Percentiles rank a stretch among this genome's conserved stretches.
Evolutionary conservation across 352 stramenopile species (phyloP).

Genomic region (Phytophthora palmivora): DNA sequence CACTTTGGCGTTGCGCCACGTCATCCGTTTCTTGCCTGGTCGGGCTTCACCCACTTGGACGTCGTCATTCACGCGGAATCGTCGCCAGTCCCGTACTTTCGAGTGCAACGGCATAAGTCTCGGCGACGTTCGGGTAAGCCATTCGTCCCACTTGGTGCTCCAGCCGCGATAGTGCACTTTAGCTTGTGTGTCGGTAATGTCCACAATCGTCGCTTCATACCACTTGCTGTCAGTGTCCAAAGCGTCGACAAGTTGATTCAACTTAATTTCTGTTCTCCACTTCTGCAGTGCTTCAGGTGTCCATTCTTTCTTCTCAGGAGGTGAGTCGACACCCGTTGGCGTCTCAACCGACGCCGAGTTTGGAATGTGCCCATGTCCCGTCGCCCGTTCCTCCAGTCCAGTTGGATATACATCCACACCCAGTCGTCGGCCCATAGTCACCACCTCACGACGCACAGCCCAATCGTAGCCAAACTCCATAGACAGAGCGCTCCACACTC

Average conservation of each 20-base stretch:
- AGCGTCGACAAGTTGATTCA: constrained; percentile 64
- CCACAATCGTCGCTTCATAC: constrained; percentile 69
- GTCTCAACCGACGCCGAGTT: constrained; percentile 5
- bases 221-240: constrained; percentile 77
- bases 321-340: constrained; percentile 7
- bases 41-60: constrained; percentile 55
- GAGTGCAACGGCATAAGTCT: constrained; percentile 94
- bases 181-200: constrained; percentile 54
- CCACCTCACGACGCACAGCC: constrained; percentile 63
- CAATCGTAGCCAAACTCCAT: constrained; percentile 72
- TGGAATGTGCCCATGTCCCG: constrained; percentile 18
- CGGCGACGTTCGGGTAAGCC: constrained; percentile 89
- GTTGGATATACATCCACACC: constrained; percentile 71
- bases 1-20: constrained; percentile 64
- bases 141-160: constrained; percentile 97
- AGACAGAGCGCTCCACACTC: constrained; percentile 65
- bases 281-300: constrained; percentile 36
- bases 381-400: constrained; percentile 37
- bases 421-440: constrained; percentile 41
- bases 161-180: constrained; percentile 97
- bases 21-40: constrained; percentile 45
- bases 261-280: constrained; percentile 59
- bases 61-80: constrained; percentile 56
- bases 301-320: constrained; percentile 42
- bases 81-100: constrained; percentile 67